Evolutionary conservation across 805 yeast genomes (phyloP).

Genomic region (Cyberlindnera petersonii): DNA sequence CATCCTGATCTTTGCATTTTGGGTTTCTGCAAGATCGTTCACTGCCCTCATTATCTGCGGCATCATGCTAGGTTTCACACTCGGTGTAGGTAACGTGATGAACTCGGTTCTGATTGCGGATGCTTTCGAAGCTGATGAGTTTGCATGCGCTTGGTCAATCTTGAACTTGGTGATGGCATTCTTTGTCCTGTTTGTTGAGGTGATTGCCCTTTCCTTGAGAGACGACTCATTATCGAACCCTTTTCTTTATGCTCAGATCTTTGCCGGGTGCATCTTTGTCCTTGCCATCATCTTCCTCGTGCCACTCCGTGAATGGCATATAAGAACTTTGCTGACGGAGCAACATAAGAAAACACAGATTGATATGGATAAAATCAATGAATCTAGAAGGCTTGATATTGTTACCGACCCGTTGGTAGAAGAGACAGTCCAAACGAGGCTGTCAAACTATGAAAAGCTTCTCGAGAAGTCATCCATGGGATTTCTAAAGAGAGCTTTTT

Average conservation of each 20-base stretch:
- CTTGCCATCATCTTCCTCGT: conserved; percentile 39
- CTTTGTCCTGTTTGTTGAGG: conserved; percentile 46
- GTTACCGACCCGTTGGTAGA: conserved; percentile 2
- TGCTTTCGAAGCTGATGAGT: conserved; percentile 33
- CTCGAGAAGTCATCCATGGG: conserved; percentile 3
- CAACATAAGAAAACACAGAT: conserved; percentile 1
- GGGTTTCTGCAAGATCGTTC: conserved; percentile 43
- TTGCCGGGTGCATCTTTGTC: conserved; percentile 48
- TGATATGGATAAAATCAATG: not conserved
- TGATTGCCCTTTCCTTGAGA: conserved; percentile 48
- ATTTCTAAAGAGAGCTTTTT: conserved; percentile 15
- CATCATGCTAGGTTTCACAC: conserved; percentile 38
- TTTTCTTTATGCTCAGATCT: conserved; percentile 54
- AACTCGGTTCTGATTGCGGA: conserved; percentile 40
- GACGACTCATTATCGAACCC: conserved; percentile 34
- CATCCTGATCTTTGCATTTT: conserved; percentile 40
- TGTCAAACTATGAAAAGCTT: conserved; percentile 9
- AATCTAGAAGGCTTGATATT: not conserved
- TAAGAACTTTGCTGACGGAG: conserved; percentile 31
- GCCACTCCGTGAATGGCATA: conserved; percentile 47
- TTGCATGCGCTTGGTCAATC: conserved; percentile 39
- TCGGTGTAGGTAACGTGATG: conserved; percentile 45
- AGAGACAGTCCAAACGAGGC: conserved; percentile 1
- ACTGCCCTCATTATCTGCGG: conserved; percentile 38
- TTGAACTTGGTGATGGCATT: conserved; percentile 33